These are phyloP conservation scores for Ramalina peruviana DNA, from an alignment of 495 filamentous ascomycete species.

Conservation along the genomic window DNA sequence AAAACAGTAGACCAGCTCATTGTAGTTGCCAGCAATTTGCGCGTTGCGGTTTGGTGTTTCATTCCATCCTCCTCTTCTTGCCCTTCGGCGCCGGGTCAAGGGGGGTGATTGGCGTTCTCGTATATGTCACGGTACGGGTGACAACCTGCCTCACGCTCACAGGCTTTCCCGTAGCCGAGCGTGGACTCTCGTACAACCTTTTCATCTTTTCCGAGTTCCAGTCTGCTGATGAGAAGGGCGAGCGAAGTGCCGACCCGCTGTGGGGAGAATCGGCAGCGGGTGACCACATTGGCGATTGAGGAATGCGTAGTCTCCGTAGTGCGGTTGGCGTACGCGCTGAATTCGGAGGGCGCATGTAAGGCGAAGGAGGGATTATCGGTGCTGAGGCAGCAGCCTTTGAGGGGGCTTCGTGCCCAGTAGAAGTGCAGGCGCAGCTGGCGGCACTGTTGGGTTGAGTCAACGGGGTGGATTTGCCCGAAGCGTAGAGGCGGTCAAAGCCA, in stretches of 20 bases:
- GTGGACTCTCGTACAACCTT: conserved; percentile 22
- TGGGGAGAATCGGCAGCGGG: conserved; percentile 17
- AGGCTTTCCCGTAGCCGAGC: conserved; percentile 15
- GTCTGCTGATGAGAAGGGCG: conserved; percentile 19
- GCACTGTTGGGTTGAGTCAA: conserved; percentile 29
- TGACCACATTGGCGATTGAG: conserved; percentile 18
- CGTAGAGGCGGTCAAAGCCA: conserved; percentile 19
- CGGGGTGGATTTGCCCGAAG: conserved; percentile 21
- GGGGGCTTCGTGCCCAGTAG: conserved; percentile 8
- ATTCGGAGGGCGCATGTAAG: conserved; percentile 19
- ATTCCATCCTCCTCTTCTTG: conserved; percentile 16
- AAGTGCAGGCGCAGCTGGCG: conserved; percentile 19
- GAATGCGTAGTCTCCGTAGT: conserved; percentile 30
- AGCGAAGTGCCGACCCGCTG: conserved; percentile 21
- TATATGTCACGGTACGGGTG: conserved; percentile 32
- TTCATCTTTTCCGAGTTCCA: conserved; percentile 20
- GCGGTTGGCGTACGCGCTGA: conserved; percentile 19
- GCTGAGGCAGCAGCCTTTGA: conserved; percentile 13
- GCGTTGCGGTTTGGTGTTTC: neutral
- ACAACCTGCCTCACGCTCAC: conserved; percentile 37
- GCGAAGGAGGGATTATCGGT: conserved; percentile 26
- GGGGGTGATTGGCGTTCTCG: conserved; percentile 13
- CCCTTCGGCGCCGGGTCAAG: conserved; percentile 19
- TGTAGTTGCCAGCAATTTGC: too few species aligned
- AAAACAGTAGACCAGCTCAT: neutral